Base-by-base conservation (phyloP, 1,139 yeast genomes). In the Neolecta irregularis region DNA sequence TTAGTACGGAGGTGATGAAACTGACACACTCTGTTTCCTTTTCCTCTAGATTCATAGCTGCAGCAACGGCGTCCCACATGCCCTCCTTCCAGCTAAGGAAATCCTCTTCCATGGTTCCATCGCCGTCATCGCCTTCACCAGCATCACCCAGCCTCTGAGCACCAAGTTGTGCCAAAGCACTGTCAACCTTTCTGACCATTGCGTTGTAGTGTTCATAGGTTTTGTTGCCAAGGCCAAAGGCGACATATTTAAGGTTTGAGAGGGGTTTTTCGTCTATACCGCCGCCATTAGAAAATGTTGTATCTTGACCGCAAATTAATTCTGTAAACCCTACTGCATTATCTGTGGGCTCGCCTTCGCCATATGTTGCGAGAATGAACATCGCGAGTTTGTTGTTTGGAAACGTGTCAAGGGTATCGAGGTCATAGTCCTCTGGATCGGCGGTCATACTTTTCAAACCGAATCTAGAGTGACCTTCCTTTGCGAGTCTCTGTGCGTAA, bases 261-360 rank as follows among this genome's bases (percentile, higher is more conserved):
- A 85, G 63, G 32, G 72, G 68, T 40, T 67, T 73, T n/a, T 55
- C 52, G 21, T 51, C 51, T 15, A 66, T 67, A 25, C 44, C 42
- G 12, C 38, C 46, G 12, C 52, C 56, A 22, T 53, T 46, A 25
- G 59, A 51, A 43, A 61, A 62, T 36, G 43, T 46, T 20, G 57
- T 54, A 24, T 46, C 50, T 13, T 50, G 55, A 26, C 47, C 48
- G 18, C 54, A 48, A 40, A 62, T 51, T 41, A 59, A 57, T 37
- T 56, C 57, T 48, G 64, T 62, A 54, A 88, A 81, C 35, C 73
- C 74, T 32, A 71, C 69, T 11, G 96, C 91, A 48, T 79, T 79
- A 55, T 88, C 98, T 17, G 98, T 88, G 46, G 93, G 93, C 54
- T 88, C 98, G 51, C 98, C 98, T 60, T 88, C 98, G 48, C 98